These are phyloP conservation scores for Candida maesae DNA, from an alignment of 805 yeast species.

Conservation along the genomic window DNA sequence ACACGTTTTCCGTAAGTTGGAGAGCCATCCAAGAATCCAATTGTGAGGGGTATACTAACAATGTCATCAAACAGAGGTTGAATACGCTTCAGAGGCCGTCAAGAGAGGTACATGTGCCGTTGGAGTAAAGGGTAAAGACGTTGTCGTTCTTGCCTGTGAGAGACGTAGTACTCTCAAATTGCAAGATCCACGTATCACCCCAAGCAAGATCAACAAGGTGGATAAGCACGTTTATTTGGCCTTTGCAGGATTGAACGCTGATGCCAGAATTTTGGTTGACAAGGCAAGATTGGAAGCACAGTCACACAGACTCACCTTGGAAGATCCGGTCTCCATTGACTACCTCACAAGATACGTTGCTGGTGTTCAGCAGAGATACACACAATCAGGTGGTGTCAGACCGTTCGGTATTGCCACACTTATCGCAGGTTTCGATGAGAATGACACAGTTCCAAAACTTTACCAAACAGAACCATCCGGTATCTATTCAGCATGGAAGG, in stretches of 20 bases:
- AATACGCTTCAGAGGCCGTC: slow-evolving; percentile 96
- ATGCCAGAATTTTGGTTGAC: slow-evolving; percentile 90
- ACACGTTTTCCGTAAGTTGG: slow-evolving; percentile 81
- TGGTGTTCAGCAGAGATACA: slow-evolving; percentile 95
- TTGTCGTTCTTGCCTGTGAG: slow-evolving; percentile 94
- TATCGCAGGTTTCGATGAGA: slow-evolving; percentile 92
- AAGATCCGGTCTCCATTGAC: slow-evolving; percentile 89
- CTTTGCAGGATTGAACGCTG: slow-evolving; percentile 98
- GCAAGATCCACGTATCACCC: slow-evolving; percentile 95
- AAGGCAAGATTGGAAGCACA: slow-evolving; percentile 97
- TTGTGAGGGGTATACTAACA: too few relatives aligned
- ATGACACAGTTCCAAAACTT: slow-evolving; percentile 74
- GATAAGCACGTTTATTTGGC: slow-evolving; percentile 90
- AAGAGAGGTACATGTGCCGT: slow-evolving; percentile 98
- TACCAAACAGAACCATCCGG: slow-evolving; percentile 98
- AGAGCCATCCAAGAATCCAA: too few relatives aligned
- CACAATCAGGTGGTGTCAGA: slow-evolving; percentile 97
- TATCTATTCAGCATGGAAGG: slow-evolving; percentile 96
- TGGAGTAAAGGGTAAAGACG: slow-evolving; percentile 86
- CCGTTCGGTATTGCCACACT: slow-evolving; percentile 96
- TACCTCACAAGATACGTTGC: slow-evolving; percentile 93
- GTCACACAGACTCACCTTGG: slow-evolving; percentile 87
- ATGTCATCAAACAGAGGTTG: slow-evolving; percentile 60
- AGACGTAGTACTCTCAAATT: slow-evolving; percentile 91
- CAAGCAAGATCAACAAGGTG: slow-evolving; percentile 86